Evolutionary conservation across 306 rosid species (phyloP), one percentile per base, ranked within the genome.

Genomic region (Casuarina glauca): DNA sequence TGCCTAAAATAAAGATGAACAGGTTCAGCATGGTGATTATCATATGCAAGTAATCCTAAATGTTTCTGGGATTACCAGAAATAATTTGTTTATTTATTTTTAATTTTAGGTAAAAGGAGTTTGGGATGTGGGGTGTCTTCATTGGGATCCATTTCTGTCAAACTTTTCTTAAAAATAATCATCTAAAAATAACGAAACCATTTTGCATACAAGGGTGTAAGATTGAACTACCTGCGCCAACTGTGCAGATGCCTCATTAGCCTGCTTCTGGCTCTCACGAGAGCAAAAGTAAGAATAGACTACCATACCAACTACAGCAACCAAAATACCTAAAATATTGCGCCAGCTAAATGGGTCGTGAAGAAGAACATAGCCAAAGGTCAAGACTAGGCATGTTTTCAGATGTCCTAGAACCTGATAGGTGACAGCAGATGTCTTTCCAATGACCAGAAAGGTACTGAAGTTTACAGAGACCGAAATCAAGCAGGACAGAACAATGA

Each of bases 391-490:
- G 41, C 98, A 94, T 42, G 98, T 94, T 87, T 94, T 94, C 44
- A 92, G 86, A 89, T 94, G 98, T 76, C 98, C 98, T 19, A 92
- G 95, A 77, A 92, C 98, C 77, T 94, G 98, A 81, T 94, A 92
- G 39, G 98, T 94, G 36, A 94, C 97, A 3, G 97, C 92, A 57
- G 98, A 94, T 54, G 98, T 94, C 83, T 82, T 94, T 85, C 98
- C 98, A 52, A 94, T 95, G 60, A 95, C 97, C 48, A 95, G 96
- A 84, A 95, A 95, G 67, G 97, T 95, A 77, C 98, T 92, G 77
- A 95, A 95, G 77, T 95, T 95, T 74, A 95, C 98, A 19, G 93
- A 86, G 49, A 95, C 94, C 2, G 97, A 91, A 74, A 95, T 91
- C 79, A 92, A 75, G 82, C 98, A 95, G 62, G 98, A 94, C 13